Base-by-base conservation (phyloP, 108 stramenopile species). In the Nitzschia putrida region DNA sequence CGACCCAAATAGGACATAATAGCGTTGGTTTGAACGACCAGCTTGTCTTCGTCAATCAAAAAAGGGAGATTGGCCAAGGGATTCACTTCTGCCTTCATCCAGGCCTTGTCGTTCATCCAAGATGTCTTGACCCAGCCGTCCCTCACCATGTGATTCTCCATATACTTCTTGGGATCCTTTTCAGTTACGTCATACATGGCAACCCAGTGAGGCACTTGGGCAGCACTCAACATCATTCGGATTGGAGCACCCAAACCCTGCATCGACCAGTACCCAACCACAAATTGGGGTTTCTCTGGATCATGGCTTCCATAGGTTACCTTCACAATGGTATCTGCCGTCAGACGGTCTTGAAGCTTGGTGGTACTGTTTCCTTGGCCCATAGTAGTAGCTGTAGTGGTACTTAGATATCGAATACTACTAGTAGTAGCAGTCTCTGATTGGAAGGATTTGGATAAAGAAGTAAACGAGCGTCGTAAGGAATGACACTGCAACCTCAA, bases 31-130 rank as follows among this genome's bases (percentile, higher is more conserved):
- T 81, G 80, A n/a, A 81, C 56, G 13, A 43, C 21, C 20, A 66
- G 18, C 11, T 65, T 49, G 13, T 45, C 40, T 24, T 43, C 1
- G 61, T 77, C 76, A 10, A 77, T 64, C n/a, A 72, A 25, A 64
- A 72, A 81, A 10, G 80, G 80, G 12, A 77, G 60, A 73, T 81
- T 81, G 63, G 63, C 57, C 37, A 81, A 68, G 9, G 66, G 66
- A 47, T 81, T 72, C 18, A 64, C 45, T 16, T 52, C 37, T 53
- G 72, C 34, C 24, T 58, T 56, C 0, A 66, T 42, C 61, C 60
- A 73, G 10, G 58, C 60, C 47, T 72, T 72, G 34, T 72, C 70
- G 24, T 21, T 34, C 8, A 43, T 8, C 45, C 50, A 78, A 24
- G 58, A 57, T 18, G 57, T 38, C 20, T 22, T 71, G 13, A 13